Conservation (phyloP, 1,139 yeast genomes). For the Zygosaccharomyces sapae region DNA sequence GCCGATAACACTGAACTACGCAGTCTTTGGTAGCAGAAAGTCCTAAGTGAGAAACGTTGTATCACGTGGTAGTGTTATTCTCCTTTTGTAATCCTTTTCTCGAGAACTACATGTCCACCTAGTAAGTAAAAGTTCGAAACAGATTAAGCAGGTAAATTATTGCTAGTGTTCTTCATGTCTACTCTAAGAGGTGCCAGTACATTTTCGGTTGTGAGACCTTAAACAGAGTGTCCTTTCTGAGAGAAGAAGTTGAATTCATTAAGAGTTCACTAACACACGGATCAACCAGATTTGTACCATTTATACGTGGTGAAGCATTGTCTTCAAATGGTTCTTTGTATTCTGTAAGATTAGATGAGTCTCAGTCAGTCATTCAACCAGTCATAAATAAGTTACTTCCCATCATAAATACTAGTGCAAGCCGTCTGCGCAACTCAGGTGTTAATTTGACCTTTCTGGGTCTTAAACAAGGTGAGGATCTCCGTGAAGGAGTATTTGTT, state of each 20-base stretch:
- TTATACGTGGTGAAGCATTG: slow-evolving; percentile 35
- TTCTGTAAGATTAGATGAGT: slow-evolving; percentile 15
- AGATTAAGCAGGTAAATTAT: no score
- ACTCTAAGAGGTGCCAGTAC: slow-evolving; percentile 18
- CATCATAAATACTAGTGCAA: slow-evolving; percentile 17
- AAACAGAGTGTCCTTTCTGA: slow-evolving; percentile 74
- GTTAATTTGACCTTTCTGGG: slow-evolving; percentile 58
- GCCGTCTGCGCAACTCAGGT: slow-evolving; percentile 26
- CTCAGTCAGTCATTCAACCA: slow-evolving; percentile 13
- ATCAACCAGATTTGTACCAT: slow-evolving; percentile 56
- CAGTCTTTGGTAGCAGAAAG: no score
- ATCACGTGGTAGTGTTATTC: neutral
- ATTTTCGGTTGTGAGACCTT: slow-evolving; percentile 55
- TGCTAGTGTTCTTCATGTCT: slow-evolving; percentile 1
- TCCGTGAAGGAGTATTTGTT: slow-evolving; percentile 31
- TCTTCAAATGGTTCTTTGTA: slow-evolving; percentile 5
- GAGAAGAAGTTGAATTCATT: slow-evolving; percentile 64
- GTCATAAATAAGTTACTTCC: slow-evolving; percentile 19
- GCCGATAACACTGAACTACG: no score
- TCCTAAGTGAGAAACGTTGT: neutral
- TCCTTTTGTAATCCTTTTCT: neutral
- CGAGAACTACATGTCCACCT: no score
- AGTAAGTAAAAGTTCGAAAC: no score
- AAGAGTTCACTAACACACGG: slow-evolving; percentile 48
- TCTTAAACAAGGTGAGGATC: slow-evolving; percentile 53